Conservation (phyloP, 768 basidiomycete species). For the Panus rudis region DNA sequence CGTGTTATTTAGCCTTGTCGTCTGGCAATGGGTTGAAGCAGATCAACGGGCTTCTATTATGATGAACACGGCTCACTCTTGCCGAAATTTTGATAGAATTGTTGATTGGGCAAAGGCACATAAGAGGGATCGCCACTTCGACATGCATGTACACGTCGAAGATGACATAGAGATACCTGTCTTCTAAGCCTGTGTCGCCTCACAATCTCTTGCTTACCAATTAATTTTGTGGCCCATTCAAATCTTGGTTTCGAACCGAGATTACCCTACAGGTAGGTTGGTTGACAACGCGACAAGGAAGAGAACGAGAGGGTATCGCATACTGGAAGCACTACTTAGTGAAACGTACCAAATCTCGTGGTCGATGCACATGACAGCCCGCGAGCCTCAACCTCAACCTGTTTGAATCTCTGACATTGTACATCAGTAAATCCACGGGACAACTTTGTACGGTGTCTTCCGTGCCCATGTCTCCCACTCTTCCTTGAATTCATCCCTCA, state of each 20-base stretch:
- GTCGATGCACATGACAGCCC: too few species aligned
- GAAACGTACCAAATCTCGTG: too few species aligned
- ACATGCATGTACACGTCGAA: background rate
- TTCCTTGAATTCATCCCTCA: conserved; percentile 10
- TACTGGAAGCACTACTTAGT: too few species aligned
- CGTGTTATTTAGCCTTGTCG: background rate
- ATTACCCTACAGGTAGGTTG: too few species aligned
- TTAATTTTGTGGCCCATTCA: too few species aligned
- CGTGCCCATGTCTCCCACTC: conserved; percentile 12
- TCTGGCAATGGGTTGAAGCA: conserved; percentile 2
- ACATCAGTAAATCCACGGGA: conserved; percentile 11
- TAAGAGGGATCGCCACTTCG: background rate
- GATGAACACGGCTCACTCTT: conserved; percentile 2
- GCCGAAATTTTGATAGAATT: conserved; percentile 1
- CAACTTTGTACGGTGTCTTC: conserved; percentile 6
- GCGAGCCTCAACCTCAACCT: too few species aligned
- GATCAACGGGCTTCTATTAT: background rate
- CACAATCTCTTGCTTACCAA: too few species aligned
- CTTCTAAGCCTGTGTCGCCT: too few species aligned
- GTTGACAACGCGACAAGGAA: too few species aligned
- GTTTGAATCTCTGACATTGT: too few species aligned
- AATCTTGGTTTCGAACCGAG: too few species aligned
- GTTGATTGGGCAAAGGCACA: conserved; percentile 3
- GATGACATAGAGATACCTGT: background rate
- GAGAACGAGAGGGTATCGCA: too few species aligned